phyloP scores from a whole-genome alignment of 805 yeast genomes.

The Pichia californica region DNA sequence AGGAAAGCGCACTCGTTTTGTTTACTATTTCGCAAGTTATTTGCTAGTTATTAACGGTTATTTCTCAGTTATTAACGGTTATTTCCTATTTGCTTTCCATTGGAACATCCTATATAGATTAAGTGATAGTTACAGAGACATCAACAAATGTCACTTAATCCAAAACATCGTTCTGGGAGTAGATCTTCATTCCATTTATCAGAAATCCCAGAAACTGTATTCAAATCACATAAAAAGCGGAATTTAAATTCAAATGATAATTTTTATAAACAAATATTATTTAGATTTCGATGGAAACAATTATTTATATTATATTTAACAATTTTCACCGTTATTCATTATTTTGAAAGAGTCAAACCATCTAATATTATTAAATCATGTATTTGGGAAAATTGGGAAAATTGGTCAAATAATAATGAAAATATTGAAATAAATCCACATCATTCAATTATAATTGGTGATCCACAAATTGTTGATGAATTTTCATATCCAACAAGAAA shows the following conservation, averaged over 20 bases:
- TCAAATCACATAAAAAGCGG: neutral
- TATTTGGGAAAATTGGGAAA: constrained; percentile 64
- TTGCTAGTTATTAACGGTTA: no score
- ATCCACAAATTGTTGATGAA: constrained; percentile 89
- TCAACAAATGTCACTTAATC: neutral
- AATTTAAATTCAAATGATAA: neutral
- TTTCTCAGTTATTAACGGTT: no score
- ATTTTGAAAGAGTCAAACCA: constrained; percentile 50
- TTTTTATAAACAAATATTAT: neutral
- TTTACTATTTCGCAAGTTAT: no score
- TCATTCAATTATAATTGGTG: constrained; percentile 55
- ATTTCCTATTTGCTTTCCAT: no score
- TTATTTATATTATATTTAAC: constrained; percentile 23
- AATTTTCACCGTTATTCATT: constrained; percentile 43
- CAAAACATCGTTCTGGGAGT: constrained; percentile 1
- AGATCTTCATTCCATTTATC: constrained; percentile 2
- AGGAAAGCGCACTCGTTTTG: no score
- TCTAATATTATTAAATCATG: constrained; percentile 40
- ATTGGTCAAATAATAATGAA: neutral
- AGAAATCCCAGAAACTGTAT: neutral
- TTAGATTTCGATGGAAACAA: constrained; percentile 16
- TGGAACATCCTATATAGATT: no score
- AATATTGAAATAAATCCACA: constrained; percentile 21
- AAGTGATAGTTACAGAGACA: no score
- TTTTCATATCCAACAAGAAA: constrained; percentile 75